Evolutionary conservation across 129 eudicot species (phyloP).

Genomic region (carrot (Daucus carota)): DH1_v3.0 NC_030385.2:4558001-4558500

Average conservation of each 20-base stretch:
- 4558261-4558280: slow-evolving; percentile 8
- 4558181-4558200: background rate
- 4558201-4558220: background rate
- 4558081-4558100: slow-evolving; percentile 1
- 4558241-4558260: background rate
- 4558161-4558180: background rate
- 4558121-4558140: slow-evolving; percentile 1
- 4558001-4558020: slow-evolving; percentile 3
- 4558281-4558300: slow-evolving; percentile 6
- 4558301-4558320: background rate
- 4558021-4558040: slow-evolving; percentile 2
- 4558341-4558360: slow-evolving; percentile 1
- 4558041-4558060: slow-evolving; percentile 1
- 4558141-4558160: background rate
- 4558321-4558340: background rate
- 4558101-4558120: background rate
- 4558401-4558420: slow-evolving; percentile 7
- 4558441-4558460: slow-evolving; percentile 8
- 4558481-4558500: slow-evolving; percentile 8
- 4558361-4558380: background rate
- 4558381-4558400: background rate
- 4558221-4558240: background rate
- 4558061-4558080: slow-evolving; percentile 4
- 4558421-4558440: slow-evolving; percentile 11
- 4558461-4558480: slow-evolving; percentile 2